Base-by-base conservation (phyloP, 257 asterid genomes). In the Dorcoceras hygrometricum region DNA sequence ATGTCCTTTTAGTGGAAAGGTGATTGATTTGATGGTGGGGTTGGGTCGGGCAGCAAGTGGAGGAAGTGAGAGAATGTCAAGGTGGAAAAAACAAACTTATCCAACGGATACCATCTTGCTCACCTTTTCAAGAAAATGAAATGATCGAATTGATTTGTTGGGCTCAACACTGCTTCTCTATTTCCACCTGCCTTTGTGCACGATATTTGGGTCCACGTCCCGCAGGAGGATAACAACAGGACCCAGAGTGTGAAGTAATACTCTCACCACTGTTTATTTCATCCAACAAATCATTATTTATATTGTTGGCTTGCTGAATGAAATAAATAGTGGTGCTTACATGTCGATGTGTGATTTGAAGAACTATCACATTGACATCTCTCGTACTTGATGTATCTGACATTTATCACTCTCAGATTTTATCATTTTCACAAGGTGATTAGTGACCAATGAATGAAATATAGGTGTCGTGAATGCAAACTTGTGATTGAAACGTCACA, bases 121-220 rank as follows among this genome's bases (percentile, higher is more conserved):
- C 48, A 75, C 69, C 76, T 72, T 75, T 79, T 75, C 60, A 65
- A 72, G 81, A 79, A 75, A 79, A 25, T 36, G 76, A 70, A 29
- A 61, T 0, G 9, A 58, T 12, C 20, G 9, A 25, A 57, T 60
- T 60, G 26, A 29, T 60, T 59, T 32, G 18, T 29, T 43, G 23
- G 2, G 27, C 23, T 31, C 43, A 46, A 28, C 25, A 32, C 25
- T 32, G 36, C 19, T 61, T 20, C 66, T 8, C 54, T 16, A 61
- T n/a, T 61, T n/a, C 53, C 66, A 32, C 54, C 23, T 20, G 43
- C 46, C 20, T 19, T 25, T 61, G 11, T 5, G 18, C 36, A 32
- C 23, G 7, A 61, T 9, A 61, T 4, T n/a, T 14, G 20, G 53
- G 53, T 16, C 54, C 54, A 46, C 54, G 20, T 22, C 20, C 22